These are phyloP conservation scores for Globisporangium irregulare DNA, from an alignment of 352 stramenopile species.

Conservation along the genomic window DNA sequence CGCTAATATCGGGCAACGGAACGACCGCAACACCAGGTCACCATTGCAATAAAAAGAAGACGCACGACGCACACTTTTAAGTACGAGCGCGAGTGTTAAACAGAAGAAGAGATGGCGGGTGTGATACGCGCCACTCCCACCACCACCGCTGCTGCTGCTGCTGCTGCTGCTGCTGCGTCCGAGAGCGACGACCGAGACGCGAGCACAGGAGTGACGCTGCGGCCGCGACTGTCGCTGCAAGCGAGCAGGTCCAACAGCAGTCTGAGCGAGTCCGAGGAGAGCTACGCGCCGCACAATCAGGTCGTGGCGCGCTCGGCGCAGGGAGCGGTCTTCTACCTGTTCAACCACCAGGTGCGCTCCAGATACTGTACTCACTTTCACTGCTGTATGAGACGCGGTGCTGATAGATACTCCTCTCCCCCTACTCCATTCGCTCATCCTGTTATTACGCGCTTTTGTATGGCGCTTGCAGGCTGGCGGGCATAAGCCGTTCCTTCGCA, in stretches of 20 bases:
- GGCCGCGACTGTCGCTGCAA: constrained; percentile 10
- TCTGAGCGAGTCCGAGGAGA: constrained; percentile 18
- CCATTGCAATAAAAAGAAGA: neutral
- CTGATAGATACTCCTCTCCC: neutral
- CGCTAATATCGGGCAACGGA: neutral
- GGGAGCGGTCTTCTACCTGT: constrained; percentile 75
- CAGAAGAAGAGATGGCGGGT: neutral
- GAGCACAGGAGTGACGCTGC: neutral
- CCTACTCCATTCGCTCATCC: too few relatives aligned
- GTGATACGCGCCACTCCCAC: neutral
- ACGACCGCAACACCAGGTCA: neutral
- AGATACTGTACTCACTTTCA: neutral
- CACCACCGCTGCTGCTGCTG: neutral
- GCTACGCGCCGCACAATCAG: constrained; percentile 29
- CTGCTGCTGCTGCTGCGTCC: neutral
- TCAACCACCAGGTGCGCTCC: constrained; percentile 61
- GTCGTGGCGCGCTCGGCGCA: constrained; percentile 62
- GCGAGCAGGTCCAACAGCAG: constrained; percentile 13
- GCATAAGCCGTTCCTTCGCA: constrained; percentile 72
- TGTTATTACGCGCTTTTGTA: neutral
- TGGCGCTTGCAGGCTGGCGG: constrained; percentile 42
- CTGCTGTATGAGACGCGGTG: neutral
- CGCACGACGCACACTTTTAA: neutral
- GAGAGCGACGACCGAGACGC: neutral
- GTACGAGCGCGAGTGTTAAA: neutral